Conservation (phyloP, 2,329 filamentous ascomycete genomes). For the Pseudocercospora fuligena region DNA sequence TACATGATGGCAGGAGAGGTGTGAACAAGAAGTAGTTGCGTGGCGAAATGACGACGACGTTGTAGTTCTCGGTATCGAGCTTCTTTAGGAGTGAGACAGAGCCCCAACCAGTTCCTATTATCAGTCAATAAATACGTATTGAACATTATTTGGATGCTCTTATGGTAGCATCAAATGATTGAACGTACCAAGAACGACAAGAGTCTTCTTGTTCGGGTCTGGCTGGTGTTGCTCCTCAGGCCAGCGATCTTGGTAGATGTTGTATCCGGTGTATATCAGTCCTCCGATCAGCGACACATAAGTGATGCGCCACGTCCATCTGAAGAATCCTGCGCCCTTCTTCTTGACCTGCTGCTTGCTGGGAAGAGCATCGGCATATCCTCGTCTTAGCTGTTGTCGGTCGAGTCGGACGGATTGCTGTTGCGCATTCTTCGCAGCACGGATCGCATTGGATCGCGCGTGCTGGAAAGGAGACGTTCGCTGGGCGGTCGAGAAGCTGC, state of each 20-base stretch:
- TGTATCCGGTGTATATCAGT: conserved; percentile 74
- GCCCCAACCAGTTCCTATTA: conserved; percentile 88
- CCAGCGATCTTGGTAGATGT: conserved; percentile 81
- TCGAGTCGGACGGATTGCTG: conserved; percentile 16
- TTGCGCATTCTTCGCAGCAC: conserved; percentile 20
- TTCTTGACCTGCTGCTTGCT: conserved; percentile 47
- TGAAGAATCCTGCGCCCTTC: conserved; percentile 70
- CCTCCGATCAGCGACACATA: conserved; percentile 75
- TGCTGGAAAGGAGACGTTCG: conserved; percentile 27
- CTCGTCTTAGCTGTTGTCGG: conserved; percentile 32
- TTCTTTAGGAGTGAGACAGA: conserved; percentile 97
- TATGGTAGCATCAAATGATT: background rate
- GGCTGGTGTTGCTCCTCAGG: conserved; percentile 78
- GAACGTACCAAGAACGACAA: conserved; percentile 83
- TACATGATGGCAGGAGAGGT: conserved; percentile 94
- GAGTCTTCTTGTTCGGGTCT: conserved; percentile 91
- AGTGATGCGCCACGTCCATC: conserved; percentile 81
- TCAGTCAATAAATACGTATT: conserved; percentile 16
- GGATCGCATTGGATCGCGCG: conserved; percentile 13
- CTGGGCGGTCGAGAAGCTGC: conserved; percentile 32
- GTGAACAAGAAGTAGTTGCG: conserved; percentile 99
- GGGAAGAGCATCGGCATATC: conserved; percentile 39
- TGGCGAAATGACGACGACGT: conserved; percentile 90
- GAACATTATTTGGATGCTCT: background rate
- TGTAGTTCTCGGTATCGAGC: conserved; percentile 98